A percentile compares a stretch with the other conserved stretches of the same genome.
Evolutionary conservation across 1,139 yeast species (phyloP).

Genomic region (Yamadazyma dushanensis): DNA sequence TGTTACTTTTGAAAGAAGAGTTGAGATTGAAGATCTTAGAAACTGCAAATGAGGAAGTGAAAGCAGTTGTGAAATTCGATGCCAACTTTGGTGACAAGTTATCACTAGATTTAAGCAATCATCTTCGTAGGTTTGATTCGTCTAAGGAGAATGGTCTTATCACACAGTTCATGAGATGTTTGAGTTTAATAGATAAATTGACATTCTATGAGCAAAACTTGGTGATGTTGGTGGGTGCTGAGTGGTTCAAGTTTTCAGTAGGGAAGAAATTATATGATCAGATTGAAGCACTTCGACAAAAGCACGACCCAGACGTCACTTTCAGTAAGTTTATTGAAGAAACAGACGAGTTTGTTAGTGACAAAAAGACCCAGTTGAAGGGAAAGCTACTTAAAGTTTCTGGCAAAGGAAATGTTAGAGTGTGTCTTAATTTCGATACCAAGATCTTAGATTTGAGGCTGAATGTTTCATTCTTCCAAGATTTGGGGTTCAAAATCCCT

Average conservation of each 20-base stretch:
- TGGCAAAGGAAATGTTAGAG: constrained; percentile 11
- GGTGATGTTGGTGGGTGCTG: constrained; percentile 51
- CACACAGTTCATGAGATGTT: constrained; percentile 8
- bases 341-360: constrained; percentile 9
- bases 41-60: constrained; percentile 31
- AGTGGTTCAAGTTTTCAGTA: constrained; percentile 74
- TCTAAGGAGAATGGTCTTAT: constrained; percentile 1
- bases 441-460: constrained; percentile 45
- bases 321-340: constrained; percentile 51
- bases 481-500: constrained; percentile 64
- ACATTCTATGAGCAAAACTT: constrained; percentile 12
- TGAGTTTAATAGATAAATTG: constrained; percentile 8
- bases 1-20: constrained; percentile 36
- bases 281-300: constrained; percentile 42
- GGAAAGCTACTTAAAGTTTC: constrained; percentile 16
- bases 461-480: constrained; percentile 53
- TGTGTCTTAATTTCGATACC: constrained; percentile 53
- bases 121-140: background rate
- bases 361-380: constrained; percentile 11
- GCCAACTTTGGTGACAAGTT: constrained; percentile 3
- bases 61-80: constrained; percentile 15
- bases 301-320: constrained; percentile 42
- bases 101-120: constrained; percentile 1
- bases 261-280: constrained; percentile 65
- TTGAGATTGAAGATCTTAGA: constrained; percentile 34